Evolutionary conservation across 805 yeast species (phyloP).

Genomic region (Ascoidea rubescens): DNA sequence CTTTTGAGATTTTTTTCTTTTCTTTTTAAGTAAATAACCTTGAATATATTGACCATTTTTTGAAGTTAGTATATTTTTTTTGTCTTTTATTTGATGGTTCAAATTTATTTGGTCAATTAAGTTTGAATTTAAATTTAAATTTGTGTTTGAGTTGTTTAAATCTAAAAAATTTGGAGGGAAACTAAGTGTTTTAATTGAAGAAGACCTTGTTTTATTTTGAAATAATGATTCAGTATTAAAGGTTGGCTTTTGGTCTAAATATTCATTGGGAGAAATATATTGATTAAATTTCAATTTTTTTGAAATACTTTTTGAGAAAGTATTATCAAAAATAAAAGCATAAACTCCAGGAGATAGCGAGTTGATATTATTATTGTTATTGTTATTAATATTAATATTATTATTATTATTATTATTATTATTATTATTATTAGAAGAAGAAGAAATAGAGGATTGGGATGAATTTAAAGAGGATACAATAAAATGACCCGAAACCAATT

Average conservation of each 20-base stretch:
- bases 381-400: too few relatives aligned
- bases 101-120: background rate
- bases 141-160: background rate
- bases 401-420: too few relatives aligned
- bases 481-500: slow-evolving; percentile 13
- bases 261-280: slow-evolving; percentile 13
- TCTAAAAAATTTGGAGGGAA: background rate
- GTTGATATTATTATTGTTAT: too few relatives aligned
- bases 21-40: slow-evolving; percentile 59
- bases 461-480: slow-evolving; percentile 21
- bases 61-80: slow-evolving; percentile 15
- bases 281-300: slow-evolving; percentile 67
- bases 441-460: slow-evolving; percentile 27
- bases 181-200: slow-evolving; percentile 4
- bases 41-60: slow-evolving; percentile 62
- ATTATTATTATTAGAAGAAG: slow-evolving; percentile 24
- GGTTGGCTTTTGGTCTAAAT: background rate
- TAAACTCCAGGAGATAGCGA: slow-evolving; percentile 22
- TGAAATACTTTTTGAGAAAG: slow-evolving; percentile 73
- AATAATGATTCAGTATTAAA: too few relatives aligned
- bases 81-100: too few relatives aligned
- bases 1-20: slow-evolving; percentile 71
- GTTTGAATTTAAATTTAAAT: background rate
- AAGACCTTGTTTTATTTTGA: slow-evolving; percentile 9
- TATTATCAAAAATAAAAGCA: slow-evolving; percentile 87